These are phyloP conservation scores for Usnea hakonensis DNA, from an alignment of 495 filamentous ascomycete genomes.

Conservation along the genomic window DNA sequence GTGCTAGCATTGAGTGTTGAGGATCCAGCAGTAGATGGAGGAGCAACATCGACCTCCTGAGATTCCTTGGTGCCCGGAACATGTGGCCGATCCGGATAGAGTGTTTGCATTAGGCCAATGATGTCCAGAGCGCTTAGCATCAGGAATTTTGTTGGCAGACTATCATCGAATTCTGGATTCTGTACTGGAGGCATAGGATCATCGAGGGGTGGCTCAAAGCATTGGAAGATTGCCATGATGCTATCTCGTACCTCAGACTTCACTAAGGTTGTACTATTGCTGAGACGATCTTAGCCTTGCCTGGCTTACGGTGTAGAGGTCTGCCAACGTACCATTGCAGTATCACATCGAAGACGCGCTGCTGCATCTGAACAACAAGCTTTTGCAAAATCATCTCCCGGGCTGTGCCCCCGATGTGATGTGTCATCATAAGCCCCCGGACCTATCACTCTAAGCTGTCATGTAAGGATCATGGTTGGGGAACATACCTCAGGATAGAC, in stretches of 20 bases:
- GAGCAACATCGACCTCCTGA: slow-evolving; percentile 44
- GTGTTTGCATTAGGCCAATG: slow-evolving; percentile 58
- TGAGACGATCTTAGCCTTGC: not conserved
- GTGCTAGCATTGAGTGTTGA: slow-evolving; percentile 18
- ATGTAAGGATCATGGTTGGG: not conserved
- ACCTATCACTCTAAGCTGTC: slow-evolving; percentile 33
- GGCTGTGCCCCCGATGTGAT: slow-evolving; percentile 84
- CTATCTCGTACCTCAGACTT: slow-evolving; percentile 20
- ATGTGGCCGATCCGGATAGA: slow-evolving; percentile 59
- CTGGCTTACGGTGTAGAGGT: not conserved
- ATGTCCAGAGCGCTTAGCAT: slow-evolving; percentile 68
- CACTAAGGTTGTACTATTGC: slow-evolving; percentile 20
- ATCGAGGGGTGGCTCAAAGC: slow-evolving; percentile 28
- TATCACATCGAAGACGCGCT: slow-evolving; percentile 51
- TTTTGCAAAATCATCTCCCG: slow-evolving; percentile 81
- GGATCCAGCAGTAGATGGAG: slow-evolving; percentile 44
- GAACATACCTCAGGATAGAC: slow-evolving; percentile 75
- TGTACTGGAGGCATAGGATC: not conserved
- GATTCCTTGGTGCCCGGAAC: slow-evolving; percentile 40
- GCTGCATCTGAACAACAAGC: slow-evolving; percentile 68
- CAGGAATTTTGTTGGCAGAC: slow-evolving; percentile 29
- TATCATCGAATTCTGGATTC: not conserved
- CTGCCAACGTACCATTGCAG: slow-evolving; percentile 39
- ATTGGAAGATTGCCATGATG: slow-evolving; percentile 17
- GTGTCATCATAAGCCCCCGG: slow-evolving; percentile 79